Conservation (phyloP, 805 yeast species). For the Wickerhamiella allomyrinae region DNA sequence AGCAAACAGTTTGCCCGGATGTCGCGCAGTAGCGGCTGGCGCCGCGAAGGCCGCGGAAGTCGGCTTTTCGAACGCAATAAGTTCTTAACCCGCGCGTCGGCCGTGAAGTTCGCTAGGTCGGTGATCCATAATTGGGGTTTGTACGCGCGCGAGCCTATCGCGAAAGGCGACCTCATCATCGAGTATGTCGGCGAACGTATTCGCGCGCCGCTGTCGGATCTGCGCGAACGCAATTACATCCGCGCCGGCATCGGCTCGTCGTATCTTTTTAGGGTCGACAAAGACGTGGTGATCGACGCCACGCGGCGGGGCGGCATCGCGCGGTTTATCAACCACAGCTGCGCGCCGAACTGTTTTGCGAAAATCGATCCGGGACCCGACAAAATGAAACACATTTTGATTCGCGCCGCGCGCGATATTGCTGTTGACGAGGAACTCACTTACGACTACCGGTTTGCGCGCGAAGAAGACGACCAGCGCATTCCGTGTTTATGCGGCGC, state of each 20-base stretch:
- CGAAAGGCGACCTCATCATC: slow-evolving; percentile 93
- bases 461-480: slow-evolving; percentile 78
- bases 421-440: slow-evolving; percentile 68
- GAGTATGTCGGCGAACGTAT: slow-evolving; percentile 95
- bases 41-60: slow-evolving; percentile 1
- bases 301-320: slow-evolving; percentile 97
- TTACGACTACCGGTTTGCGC: slow-evolving; percentile 88
- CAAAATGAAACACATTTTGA: slow-evolving; percentile 86
- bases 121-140: slow-evolving; percentile 98
- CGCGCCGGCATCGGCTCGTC: slow-evolving; percentile 92
- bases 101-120: slow-evolving; percentile 91
- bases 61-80: not conserved
- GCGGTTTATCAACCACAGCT: slow-evolving; percentile 90
- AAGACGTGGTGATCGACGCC: slow-evolving; percentile 90
- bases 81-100: slow-evolving; percentile 36
- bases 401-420: slow-evolving; percentile 81
- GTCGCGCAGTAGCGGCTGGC: not conserved
- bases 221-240: slow-evolving; percentile 72
- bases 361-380: slow-evolving; percentile 43
- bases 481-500: slow-evolving; percentile 93
- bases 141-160: slow-evolving; percentile 87
- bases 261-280: slow-evolving; percentile 83
- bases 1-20: not conserved
- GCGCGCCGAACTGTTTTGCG: slow-evolving; percentile 95
- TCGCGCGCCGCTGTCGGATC: slow-evolving; percentile 86